Evolutionary conservation across 2,329 filamentous ascomycete species (phyloP).

Genomic region (Paecilomyces sp.): DNA sequence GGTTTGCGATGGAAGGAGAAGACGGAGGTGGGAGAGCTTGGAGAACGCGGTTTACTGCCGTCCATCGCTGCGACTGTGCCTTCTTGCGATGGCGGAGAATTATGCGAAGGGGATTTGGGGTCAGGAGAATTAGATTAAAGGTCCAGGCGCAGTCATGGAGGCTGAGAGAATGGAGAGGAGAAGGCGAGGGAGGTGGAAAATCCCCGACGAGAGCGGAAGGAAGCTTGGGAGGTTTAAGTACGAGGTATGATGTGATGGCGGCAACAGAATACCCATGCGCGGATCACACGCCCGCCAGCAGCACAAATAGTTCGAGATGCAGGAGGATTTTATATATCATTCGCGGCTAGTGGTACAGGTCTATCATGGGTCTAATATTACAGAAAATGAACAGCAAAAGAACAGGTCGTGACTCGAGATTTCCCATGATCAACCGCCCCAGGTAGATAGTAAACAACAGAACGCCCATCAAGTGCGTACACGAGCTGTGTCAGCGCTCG

Average conservation of each 20-base stretch:
- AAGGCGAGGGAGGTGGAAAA: not conserved
- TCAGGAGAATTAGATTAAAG: not conserved
- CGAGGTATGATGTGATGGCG: not conserved
- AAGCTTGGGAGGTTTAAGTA: not conserved
- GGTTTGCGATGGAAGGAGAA: slow-evolving; percentile 16
- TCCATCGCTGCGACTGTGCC: not conserved
- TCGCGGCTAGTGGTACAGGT: not conserved
- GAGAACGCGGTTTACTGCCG: not conserved
- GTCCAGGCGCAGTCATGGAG: not conserved
- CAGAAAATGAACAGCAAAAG: not conserved
- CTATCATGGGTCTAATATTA: slow-evolving; percentile 2
- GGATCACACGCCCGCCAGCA: not conserved
- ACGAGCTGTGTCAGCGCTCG: slow-evolving; percentile 29
- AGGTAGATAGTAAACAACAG: not conserved
- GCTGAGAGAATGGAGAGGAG: not conserved
- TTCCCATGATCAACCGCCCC: slow-evolving; percentile 1
- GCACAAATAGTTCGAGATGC: not conserved
- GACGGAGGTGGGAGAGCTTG: slow-evolving; percentile 5
- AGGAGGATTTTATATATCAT: not conserved
- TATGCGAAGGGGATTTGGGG: not conserved
- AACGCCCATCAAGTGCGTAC: slow-evolving; percentile 27
- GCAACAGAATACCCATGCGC: not conserved
- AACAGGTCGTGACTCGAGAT: not conserved
- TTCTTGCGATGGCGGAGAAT: not conserved
- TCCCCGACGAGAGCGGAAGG: not conserved